Evolutionary conservation across 2,329 filamentous ascomycete species (phyloP).

Genomic region (Plectosphaerella plurivora): DNA sequence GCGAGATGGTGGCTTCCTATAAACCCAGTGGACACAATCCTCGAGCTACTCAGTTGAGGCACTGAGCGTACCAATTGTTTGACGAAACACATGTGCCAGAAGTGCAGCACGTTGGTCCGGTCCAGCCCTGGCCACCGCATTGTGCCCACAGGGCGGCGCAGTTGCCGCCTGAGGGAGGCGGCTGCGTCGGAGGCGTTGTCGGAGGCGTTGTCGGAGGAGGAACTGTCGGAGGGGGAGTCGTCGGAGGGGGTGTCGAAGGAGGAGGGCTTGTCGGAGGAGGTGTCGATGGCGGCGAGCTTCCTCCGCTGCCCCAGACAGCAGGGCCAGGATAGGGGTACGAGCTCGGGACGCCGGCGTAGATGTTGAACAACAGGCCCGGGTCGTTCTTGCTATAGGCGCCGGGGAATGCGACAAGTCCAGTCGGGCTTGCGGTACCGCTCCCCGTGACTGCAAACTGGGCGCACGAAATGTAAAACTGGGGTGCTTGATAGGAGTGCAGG

Average conservation of each 20-base stretch:
- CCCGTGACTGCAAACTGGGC: constrained; percentile 15
- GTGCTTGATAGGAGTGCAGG: constrained; percentile 24
- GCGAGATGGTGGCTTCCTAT: too few relatives aligned
- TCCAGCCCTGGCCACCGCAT: constrained; percentile 15
- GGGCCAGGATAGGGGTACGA: constrained; percentile 1
- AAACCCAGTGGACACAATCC: background rate
- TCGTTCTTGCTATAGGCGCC: constrained; percentile 26
- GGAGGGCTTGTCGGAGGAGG: background rate
- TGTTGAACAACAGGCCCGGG: constrained; percentile 26
- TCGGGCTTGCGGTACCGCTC: constrained; percentile 23
- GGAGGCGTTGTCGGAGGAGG: background rate
- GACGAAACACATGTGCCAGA: constrained; percentile 11
- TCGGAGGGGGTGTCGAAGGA: background rate
- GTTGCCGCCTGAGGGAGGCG: background rate
- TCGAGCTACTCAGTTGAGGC: constrained; percentile 8
- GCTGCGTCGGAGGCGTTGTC: background rate
- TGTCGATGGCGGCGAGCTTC: background rate
- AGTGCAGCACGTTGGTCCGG: constrained; percentile 15
- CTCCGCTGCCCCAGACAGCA: background rate
- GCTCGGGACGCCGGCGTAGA: constrained; percentile 16
- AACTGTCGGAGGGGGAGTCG: background rate
- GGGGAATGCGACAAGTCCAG: constrained; percentile 23
- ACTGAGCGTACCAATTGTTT: constrained; percentile 17
- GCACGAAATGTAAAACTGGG: constrained; percentile 24
- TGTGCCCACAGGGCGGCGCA: constrained; percentile 12